Percentiles rank a stretch among this genome's conserved stretches.
These are phyloP conservation scores for Voacanga thouarsii DNA, from an alignment of 257 asterid genomes.

Conservation along the genomic window DNA sequence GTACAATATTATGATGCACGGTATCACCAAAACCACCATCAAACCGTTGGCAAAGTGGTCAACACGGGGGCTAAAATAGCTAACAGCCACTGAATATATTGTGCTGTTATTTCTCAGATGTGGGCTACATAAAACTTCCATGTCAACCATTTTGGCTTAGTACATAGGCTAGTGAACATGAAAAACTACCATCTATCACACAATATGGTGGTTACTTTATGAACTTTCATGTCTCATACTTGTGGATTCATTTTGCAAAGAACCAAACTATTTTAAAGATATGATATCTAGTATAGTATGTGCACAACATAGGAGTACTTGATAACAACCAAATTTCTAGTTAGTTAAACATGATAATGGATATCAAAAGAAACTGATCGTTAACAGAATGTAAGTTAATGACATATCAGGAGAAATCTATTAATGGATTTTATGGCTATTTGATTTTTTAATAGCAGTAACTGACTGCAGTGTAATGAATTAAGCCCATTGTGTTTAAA, in stretches of 20 bases:
- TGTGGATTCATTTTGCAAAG: neutral
- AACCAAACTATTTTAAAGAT: neutral
- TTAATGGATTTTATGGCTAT: neutral
- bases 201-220: neutral
- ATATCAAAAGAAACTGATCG: neutral
- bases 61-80: neutral
- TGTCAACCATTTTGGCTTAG: neutral
- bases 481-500: slow-evolving; percentile 8
- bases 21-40: neutral
- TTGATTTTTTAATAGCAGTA: neutral
- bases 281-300: neutral
- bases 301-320: neutral
- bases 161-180: neutral
- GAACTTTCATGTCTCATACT: neutral
- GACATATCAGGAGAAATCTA: neutral
- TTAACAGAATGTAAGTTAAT: neutral
- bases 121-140: neutral
- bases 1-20: neutral
- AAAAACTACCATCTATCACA: neutral
- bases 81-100: neutral
- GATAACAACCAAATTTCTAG: neutral
- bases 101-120: neutral
- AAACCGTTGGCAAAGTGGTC: neutral
- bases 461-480: neutral
- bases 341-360: neutral